These are phyloP conservation scores for Paracoccidioides lutzii DNA, from an alignment of 2,329 filamentous ascomycete genomes.

Conservation along the genomic window DNA sequence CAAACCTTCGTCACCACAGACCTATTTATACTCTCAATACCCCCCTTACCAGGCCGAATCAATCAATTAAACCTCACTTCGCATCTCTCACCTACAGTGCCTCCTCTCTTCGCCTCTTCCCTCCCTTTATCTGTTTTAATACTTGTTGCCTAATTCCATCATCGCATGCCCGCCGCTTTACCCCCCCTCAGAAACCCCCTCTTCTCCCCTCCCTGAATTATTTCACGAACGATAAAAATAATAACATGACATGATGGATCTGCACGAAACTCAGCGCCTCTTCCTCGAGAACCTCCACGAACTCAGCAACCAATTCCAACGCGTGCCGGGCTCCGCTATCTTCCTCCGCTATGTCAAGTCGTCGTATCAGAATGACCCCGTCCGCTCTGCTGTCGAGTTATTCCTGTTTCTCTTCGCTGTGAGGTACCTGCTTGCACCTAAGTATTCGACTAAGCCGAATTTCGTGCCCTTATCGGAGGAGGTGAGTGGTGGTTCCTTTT, in stretches of 20 bases:
- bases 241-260: constrained; percentile 36
- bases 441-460: constrained; percentile 85
- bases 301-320: constrained; percentile 60
- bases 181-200: neutral
- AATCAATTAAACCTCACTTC: neutral
- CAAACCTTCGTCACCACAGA: no score
- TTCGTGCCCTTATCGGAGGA: constrained; percentile 83
- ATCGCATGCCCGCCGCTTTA: neutral
- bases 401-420: constrained; percentile 92
- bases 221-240: neutral
- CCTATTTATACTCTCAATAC: no score
- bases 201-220: neutral
- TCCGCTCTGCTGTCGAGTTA: constrained; percentile 84
- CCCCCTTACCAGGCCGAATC: no score
- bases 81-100: neutral
- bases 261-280: constrained; percentile 42
- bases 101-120: neutral
- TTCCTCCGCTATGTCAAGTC: constrained; percentile 90
- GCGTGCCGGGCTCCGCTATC: constrained; percentile 85
- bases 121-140: no score
- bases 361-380: constrained; percentile 93
- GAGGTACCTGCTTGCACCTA: constrained; percentile 78
- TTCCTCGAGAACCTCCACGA: constrained; percentile 43
- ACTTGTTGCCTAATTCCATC: neutral
- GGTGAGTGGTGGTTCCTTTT: constrained; percentile 24